Percentiles rank a stretch among this genome's conserved stretches.
Evolutionary conservation across 805 yeast genomes (phyloP).

Genomic region (Grigorovia jiainica): DNA sequence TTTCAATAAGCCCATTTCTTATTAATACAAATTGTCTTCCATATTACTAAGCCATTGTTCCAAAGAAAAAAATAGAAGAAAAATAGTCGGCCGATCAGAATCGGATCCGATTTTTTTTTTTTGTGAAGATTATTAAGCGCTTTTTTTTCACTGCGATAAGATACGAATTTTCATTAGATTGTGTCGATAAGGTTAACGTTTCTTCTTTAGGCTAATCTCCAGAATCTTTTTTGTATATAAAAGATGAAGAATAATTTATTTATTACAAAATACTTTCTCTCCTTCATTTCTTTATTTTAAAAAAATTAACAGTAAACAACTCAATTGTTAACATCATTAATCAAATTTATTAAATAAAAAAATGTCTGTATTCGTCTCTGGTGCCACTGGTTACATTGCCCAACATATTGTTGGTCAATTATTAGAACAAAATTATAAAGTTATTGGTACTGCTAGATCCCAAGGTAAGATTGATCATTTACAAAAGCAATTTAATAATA

Average conservation of each 20-base stretch:
- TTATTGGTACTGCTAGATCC: slow-evolving; percentile 45
- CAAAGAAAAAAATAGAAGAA: no score
- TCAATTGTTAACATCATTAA: neutral
- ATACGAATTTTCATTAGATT: no score
- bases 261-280: neutral
- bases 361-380: slow-evolving; percentile 38
- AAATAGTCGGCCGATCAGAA: no score
- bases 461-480: slow-evolving; percentile 35
- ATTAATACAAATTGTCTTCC: no score
- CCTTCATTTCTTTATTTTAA: neutral
- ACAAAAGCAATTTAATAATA: slow-evolving; percentile 22
- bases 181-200: no score
- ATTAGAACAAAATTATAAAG: slow-evolving; percentile 31
- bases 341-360: neutral
- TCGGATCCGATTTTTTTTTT: no score
- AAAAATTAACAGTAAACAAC: neutral
- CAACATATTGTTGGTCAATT: slow-evolving; percentile 37
- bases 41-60: no score
- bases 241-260: neutral
- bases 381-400: slow-evolving; percentile 49
- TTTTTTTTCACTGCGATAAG: no score
- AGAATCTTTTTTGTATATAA: no score
- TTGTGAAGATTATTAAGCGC: no score
- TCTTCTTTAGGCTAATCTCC: no score
- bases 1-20: no score